phyloP scores from a whole-genome alignment of 768 basidiomycete species.

The Mrakia hoshinonis region DNA sequence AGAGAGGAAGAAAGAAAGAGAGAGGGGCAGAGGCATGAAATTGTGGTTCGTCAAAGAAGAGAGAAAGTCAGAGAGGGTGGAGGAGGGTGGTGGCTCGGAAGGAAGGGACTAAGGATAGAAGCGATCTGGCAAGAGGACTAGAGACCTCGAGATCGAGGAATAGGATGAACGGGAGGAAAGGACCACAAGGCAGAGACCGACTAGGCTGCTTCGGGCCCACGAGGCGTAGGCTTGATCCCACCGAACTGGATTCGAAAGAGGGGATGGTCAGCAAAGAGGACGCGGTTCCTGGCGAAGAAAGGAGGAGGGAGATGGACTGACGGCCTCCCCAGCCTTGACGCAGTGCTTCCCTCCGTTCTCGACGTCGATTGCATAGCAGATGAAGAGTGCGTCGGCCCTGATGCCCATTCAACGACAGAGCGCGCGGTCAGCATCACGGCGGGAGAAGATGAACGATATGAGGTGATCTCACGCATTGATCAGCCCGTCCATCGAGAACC shows the following conservation, averaged over 20 bases:
- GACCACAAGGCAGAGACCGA: no score
- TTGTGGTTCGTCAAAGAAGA: no score
- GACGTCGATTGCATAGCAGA: conserved; percentile 60
- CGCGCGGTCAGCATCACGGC: neutral
- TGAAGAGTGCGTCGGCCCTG: conserved; percentile 58
- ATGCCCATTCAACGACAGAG: neutral
- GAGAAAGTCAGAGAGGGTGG: no score
- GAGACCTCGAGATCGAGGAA: no score
- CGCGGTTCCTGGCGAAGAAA: neutral
- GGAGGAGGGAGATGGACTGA: conserved; percentile 39
- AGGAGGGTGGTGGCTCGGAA: neutral
- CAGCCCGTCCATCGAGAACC: conserved; percentile 74
- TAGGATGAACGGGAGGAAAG: no score
- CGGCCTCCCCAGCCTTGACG: conserved; percentile 52
- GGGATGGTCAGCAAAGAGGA: neutral
- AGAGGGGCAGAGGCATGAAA: no score
- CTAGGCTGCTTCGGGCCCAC: conserved; percentile 7
- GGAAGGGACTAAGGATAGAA: neutral
- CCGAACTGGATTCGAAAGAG: neutral
- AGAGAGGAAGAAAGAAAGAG: no score
- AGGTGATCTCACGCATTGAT: conserved; percentile 55
- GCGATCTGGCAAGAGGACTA: no score
- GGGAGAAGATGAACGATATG: neutral
- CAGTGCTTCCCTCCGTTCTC: conserved; percentile 49
- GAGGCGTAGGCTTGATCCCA: neutral